A percentile compares a stretch with the other conserved stretches of the same genome.
phyloP scores from a whole-genome alignment of 495 filamentous ascomycete species.

The Acidomyces sp. region DNA sequence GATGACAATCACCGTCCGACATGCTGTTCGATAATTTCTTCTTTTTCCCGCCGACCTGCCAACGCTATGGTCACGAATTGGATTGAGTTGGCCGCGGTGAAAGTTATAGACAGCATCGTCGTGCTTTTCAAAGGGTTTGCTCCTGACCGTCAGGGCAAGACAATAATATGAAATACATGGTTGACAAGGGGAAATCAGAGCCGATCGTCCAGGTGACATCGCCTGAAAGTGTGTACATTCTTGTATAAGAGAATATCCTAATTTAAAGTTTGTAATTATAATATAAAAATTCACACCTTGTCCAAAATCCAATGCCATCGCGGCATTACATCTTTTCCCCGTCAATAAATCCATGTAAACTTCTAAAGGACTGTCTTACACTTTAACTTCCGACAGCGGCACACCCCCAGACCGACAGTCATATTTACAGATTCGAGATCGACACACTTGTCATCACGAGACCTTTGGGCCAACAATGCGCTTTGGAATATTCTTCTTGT shows the following conservation, averaged over 20 bases:
- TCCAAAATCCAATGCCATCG: background rate
- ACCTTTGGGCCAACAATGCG: background rate
- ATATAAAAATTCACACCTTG: background rate
- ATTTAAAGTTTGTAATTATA: constrained; percentile 2
- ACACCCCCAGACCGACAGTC: background rate
- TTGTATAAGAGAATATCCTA: background rate
- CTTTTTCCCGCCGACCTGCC: too few relatives aligned
- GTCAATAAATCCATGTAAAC: background rate
- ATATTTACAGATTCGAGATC: too few relatives aligned
- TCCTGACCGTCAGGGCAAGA: background rate
- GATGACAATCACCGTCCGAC: constrained; percentile 4
- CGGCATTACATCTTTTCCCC: background rate
- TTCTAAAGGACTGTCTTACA: background rate
- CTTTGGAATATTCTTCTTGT: constrained; percentile 5
- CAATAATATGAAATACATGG: background rate
- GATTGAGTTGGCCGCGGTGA: too few relatives aligned
- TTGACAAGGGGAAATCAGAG: too few relatives aligned
- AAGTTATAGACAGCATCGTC: background rate
- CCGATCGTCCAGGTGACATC: too few relatives aligned
- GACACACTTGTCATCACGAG: background rate
- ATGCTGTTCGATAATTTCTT: background rate
- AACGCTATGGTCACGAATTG: too few relatives aligned
- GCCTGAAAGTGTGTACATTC: too few relatives aligned
- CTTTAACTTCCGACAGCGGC: background rate
- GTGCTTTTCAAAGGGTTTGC: background rate